phyloP scores from a whole-genome alignment of 106 monocot genomes.

The Triglochin maritima region DNA sequence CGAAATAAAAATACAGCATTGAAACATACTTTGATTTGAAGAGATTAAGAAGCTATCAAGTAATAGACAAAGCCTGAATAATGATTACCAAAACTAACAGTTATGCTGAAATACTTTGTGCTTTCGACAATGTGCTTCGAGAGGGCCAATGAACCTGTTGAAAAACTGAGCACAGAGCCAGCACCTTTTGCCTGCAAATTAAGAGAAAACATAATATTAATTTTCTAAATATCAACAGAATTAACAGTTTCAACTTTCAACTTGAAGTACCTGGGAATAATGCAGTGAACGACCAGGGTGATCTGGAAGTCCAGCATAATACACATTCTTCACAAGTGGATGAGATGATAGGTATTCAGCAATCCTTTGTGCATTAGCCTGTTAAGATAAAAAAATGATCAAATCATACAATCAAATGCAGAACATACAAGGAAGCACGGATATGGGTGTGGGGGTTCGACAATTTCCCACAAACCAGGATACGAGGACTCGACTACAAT shows the following conservation, averaged over 20 bases:
- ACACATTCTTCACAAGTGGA: conserved; percentile 80
- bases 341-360: conserved; percentile 92
- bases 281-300: conserved; percentile 69
- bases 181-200: conserved; percentile 82
- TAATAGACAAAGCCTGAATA: background rate
- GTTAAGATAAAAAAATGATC: background rate
- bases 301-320: conserved; percentile 86
- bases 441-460: too few relatives aligned
- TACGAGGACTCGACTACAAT: too few relatives aligned
- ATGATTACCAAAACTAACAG: conserved; percentile 87
- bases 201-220: background rate
- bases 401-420: background rate
- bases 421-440: too few relatives aligned
- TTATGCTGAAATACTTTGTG: conserved; percentile 76
- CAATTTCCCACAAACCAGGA: too few relatives aligned
- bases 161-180: conserved; percentile 91
- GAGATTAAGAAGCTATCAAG: background rate
- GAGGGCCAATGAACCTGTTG: conserved; percentile 76
- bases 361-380: conserved; percentile 90
- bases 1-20: background rate
- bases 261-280: conserved; percentile 68
- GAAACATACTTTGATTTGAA: background rate
- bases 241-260: background rate
- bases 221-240: background rate
- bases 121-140: conserved; percentile 87